Conservation (phyloP, 768 basidiomycete genomes). For the Mycena sanguinolenta region DNA sequence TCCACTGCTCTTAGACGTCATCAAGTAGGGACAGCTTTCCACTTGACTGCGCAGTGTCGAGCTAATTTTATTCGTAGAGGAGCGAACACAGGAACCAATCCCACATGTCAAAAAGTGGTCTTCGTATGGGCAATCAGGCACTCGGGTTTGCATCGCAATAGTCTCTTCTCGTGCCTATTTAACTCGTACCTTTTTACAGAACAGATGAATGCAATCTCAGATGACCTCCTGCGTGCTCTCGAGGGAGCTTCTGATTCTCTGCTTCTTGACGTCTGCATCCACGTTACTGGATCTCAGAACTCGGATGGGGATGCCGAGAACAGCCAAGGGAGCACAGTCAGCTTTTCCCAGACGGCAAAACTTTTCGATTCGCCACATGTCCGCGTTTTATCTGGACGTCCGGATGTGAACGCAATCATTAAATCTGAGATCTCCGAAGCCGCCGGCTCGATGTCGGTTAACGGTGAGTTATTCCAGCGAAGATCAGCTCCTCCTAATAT, state of each 20-base stretch:
- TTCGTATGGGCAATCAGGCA: slow-evolving; percentile 59
- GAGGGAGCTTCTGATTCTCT: slow-evolving; percentile 43
- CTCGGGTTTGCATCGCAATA: slow-evolving; percentile 43
- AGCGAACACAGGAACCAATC: slow-evolving; percentile 38
- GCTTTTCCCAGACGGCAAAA: slow-evolving; percentile 17
- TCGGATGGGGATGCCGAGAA: slow-evolving; percentile 16
- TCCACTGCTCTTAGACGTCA: slow-evolving; percentile 54
- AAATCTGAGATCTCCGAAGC: slow-evolving; percentile 45
- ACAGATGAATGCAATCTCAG: slow-evolving; percentile 48
- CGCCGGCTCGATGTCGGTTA: slow-evolving; percentile 54
- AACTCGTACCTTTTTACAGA: slow-evolving; percentile 24
- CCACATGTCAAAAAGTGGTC: slow-evolving; percentile 47
- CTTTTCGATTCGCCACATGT: slow-evolving; percentile 43
- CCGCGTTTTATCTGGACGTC: slow-evolving; percentile 46
- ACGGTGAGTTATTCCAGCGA: slow-evolving; percentile 45
- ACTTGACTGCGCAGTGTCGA: not conserved
- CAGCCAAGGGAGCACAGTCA: slow-evolving; percentile 16
- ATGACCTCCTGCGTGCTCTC: slow-evolving; percentile 38
- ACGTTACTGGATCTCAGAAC: slow-evolving; percentile 26
- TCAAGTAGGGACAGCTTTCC: slow-evolving; percentile 49
- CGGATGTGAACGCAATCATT: slow-evolving; percentile 48
- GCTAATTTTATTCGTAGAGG: not conserved
- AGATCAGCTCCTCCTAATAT: not conserved
- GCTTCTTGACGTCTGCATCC: slow-evolving; percentile 51
- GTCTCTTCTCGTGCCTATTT: not conserved